Conservation (phyloP, 23 red algal genomes). For the Gracilaria vermiculophylla region DNA sequence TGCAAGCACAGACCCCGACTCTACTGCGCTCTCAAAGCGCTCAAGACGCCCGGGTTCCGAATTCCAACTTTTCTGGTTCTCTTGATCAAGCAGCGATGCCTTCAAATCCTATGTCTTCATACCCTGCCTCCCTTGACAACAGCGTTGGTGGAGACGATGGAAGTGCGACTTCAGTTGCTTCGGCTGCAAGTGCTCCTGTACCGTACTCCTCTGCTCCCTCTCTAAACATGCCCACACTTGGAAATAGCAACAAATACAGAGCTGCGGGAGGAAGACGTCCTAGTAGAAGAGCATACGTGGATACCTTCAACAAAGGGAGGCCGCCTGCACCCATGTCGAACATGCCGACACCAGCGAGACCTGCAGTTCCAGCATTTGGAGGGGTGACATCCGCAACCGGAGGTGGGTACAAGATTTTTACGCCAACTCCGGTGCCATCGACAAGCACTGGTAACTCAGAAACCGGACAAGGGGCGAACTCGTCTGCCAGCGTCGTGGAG, state of each 20-base stretch:
- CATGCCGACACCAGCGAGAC: background rate
- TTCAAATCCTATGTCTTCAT: background rate
- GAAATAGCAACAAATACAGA: conserved; percentile 31
- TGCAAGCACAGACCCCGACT: background rate
- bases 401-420: conserved; percentile 23
- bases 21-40: background rate
- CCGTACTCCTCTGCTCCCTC: conserved; percentile 5
- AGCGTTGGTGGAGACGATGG: conserved; percentile 23
- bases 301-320: conserved; percentile 66
- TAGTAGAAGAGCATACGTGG: conserved; percentile 47
- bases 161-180: conserved; percentile 25
- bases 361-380: background rate
- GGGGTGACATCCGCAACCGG: background rate
- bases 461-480: background rate
- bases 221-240: background rate
- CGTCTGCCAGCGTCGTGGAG: background rate
- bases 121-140: conserved; percentile 1
- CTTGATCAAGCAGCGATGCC: background rate
- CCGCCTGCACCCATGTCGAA: background rate
- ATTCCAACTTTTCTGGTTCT: background rate
- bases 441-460: conserved; percentile 3
- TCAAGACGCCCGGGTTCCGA: background rate
- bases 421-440: conserved; percentile 2
- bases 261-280: background rate
- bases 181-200: conserved; percentile 38